phyloP scores from a whole-genome alignment of 495 filamentous ascomycete species.

The Tuber brumale region DNA sequence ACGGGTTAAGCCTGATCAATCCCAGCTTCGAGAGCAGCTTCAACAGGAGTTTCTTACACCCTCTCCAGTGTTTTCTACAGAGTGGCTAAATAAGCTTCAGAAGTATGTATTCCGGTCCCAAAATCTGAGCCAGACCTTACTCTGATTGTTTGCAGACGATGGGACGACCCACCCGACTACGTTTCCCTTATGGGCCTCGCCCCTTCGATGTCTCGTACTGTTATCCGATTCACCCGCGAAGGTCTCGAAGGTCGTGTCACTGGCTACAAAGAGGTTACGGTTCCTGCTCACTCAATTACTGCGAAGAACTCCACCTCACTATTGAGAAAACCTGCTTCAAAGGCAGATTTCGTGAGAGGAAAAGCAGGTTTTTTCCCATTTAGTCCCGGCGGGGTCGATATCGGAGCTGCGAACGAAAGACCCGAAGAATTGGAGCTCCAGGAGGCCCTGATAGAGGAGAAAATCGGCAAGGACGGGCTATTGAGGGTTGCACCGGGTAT shows the following conservation, averaged over 20 bases:
- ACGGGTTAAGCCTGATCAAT: conserved; percentile 50
- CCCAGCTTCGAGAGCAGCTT: conserved; percentile 59
- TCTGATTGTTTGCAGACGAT: conserved; percentile 52
- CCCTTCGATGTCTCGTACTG: conserved; percentile 84
- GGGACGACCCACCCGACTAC: conserved; percentile 72
- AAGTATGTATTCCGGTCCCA: conserved; percentile 48
- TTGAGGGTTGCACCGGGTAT: conserved; percentile 81
- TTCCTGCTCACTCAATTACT: conserved; percentile 81
- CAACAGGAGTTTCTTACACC: conserved; percentile 74
- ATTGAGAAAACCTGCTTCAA: conserved; percentile 73
- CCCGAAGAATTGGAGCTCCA: conserved; percentile 37
- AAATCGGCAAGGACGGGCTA: conserved; percentile 61
- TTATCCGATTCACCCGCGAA: conserved; percentile 85
- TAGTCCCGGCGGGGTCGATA: conserved; percentile 83
- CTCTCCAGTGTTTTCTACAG: conserved; percentile 63
- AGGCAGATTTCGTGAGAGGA: conserved; percentile 90
- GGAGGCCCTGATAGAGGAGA: conserved; percentile 32
- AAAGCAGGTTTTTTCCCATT: conserved; percentile 95
- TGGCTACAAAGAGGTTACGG: conserved; percentile 88
- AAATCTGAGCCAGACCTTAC: not conserved
- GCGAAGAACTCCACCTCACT: conserved; percentile 96
- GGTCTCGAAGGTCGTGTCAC: conserved; percentile 90
- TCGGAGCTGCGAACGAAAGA: conserved; percentile 58
- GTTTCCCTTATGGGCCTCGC: conserved; percentile 75
- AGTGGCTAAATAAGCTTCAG: conserved; percentile 84